Base-by-base conservation (phyloP, 202 grass and related monocot genomes). In the Elaeis oleifera region DNA sequence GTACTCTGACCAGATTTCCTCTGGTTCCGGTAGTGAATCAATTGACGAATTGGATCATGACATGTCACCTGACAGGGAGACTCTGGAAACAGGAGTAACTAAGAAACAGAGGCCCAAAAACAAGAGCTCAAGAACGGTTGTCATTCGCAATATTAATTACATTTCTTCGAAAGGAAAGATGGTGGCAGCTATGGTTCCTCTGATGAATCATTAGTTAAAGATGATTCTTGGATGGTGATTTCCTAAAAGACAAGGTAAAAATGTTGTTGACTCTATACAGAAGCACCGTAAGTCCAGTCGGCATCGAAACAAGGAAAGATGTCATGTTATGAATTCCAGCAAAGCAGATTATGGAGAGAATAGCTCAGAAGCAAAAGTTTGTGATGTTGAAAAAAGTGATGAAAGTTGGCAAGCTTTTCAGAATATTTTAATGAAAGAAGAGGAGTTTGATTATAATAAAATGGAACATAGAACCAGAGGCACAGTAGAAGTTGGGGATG, bases 101-200 rank as follows among this genome's bases (percentile, higher is more conserved):
- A 23, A 56, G 3, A 23, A 56, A 11, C 18, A 13, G 21, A 56
- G 53, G 53, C 18, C 53, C 5, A 56, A 56, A 22, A 56, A 56
- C 8, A 56, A 56, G 19, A 56, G 19, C 18, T 56, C 53, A 56
- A 56, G 21, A 9, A 56, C 18, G 14, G 53, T 56, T 56, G 53
- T 56, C 53, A 56, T 56, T 56, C 53, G 53, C 11, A 56, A 56
- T 22, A 56, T 56, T 56, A 56, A 56, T 56, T 56, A 56, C 53
- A 56, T 56, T 3, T 56, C 53, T 22, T 56, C 53, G 5, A 56
- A 56, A 56, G 21, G 53, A 22, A 56, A 56, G 53, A 56, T 56
- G 53, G 53, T 21, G 21, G 53, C 19, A 56, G 21, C 8, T 1
- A 56, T 23, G 53, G 21, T 9, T 56, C 53, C 53, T 56, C 53